Conservation (phyloP, 768 basidiomycete species). For the Hysterangium stoloniferum region DNA sequence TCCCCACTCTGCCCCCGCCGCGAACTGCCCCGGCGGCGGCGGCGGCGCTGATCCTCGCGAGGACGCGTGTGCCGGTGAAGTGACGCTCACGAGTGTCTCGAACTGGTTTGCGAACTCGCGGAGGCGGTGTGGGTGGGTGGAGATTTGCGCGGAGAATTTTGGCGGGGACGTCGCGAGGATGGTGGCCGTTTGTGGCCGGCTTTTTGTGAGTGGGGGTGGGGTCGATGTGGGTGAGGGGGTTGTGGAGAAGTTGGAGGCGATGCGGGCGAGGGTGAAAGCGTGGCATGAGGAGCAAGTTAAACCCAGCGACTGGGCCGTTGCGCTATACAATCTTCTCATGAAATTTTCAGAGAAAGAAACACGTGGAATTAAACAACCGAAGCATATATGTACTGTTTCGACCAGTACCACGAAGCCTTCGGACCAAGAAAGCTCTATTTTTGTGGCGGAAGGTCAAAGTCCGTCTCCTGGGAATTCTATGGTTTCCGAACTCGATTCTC, state of each 20-base stretch:
- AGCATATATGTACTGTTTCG: too few species aligned
- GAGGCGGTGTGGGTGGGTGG: not conserved
- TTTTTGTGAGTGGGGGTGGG: not conserved
- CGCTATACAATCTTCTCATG: not conserved
- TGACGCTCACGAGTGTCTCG: too few species aligned
- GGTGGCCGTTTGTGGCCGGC: not conserved
- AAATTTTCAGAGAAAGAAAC: not conserved
- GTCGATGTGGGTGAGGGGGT: not conserved
- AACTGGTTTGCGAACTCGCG: not conserved
- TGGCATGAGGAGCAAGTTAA: not conserved
- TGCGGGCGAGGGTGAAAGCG: not conserved
- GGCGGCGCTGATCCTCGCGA: not conserved
- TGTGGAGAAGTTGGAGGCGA: not conserved
- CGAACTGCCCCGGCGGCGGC: not conserved
- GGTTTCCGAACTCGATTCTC: too few species aligned
- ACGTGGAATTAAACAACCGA: too few species aligned
- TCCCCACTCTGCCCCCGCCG: not conserved
- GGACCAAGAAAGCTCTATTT: too few species aligned
- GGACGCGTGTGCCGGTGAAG: not conserved
- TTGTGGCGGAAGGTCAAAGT: too few species aligned
- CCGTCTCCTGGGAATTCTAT: too few species aligned
- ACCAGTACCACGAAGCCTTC: too few species aligned
- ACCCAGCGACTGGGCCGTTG: slow-evolving; percentile 1
- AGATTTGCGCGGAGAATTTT: not conserved
- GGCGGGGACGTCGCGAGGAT: not conserved